phyloP scores from a whole-genome alignment of 495 filamentous ascomycete genomes.

The Platismatia glauca region DNA sequence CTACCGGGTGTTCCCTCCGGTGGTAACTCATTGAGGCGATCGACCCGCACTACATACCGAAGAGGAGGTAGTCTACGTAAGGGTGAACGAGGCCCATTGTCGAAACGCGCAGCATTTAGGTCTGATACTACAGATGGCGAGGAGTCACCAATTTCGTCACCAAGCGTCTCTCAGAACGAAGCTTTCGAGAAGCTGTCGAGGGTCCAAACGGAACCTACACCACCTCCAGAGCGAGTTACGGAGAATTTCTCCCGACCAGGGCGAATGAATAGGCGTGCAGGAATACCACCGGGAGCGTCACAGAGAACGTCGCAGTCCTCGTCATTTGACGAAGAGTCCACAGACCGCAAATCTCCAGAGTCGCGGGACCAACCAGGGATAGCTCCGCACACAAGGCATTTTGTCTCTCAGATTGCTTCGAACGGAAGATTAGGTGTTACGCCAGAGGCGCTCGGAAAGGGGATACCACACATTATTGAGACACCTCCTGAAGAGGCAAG shows the following conservation, averaged over 20 bases:
- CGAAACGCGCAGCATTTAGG: conserved; percentile 57
- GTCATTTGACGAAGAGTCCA: conserved; percentile 13
- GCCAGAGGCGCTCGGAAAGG: conserved; percentile 32
- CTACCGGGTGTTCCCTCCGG: conserved; percentile 51
- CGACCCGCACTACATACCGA: conserved; percentile 86
- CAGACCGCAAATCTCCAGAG: conserved; percentile 9
- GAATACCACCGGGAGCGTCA: conserved; percentile 11
- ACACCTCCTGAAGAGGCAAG: conserved; percentile 41
- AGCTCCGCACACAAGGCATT: conserved; percentile 20
- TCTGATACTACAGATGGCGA: conserved; percentile 49
- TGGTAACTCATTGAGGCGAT: conserved; percentile 72
- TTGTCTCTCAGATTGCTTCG: conserved; percentile 31
- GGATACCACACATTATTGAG: conserved; percentile 61
- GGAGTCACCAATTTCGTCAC: conserved; percentile 41
- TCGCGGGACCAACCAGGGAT: conserved; percentile 10
- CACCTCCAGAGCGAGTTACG: conserved; percentile 21
- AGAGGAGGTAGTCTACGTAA: conserved; percentile 80
- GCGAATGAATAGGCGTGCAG: conserved; percentile 18
- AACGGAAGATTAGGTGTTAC: conserved; percentile 41
- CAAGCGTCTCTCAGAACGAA: conserved; percentile 33
- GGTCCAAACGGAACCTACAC: conserved; percentile 69
- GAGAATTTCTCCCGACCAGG: conserved; percentile 26
- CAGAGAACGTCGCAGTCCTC: conserved; percentile 17
- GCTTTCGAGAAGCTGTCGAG: conserved; percentile 48
- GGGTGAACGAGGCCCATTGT: conserved; percentile 65